Evolutionary conservation across 2,329 filamentous ascomycete genomes (phyloP), one percentile per base, ranked within the genome.

Genomic region (Stachybotrys chartarum): DNA sequence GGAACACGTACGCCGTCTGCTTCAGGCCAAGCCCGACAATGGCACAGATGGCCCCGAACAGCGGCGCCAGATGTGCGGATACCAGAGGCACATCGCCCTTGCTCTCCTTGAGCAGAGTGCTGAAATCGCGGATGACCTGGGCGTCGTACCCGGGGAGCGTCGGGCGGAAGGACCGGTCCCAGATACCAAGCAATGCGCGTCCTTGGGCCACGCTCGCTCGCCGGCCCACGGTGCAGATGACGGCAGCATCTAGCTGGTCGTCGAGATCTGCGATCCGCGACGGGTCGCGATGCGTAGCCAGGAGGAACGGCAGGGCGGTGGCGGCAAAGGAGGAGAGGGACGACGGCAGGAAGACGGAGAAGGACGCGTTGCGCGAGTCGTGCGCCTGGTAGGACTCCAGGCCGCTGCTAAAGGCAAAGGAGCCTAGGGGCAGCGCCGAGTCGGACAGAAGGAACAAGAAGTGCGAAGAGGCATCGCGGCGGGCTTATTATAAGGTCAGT

Each of bases 321-420:
- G 82, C 82, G 44, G 88, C 87, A 65, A 90, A 83, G 8, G 88
- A 87, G 7, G 82, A 79, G 6, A 93, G 72, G 3, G 88, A 91
- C 24, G 89, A 75, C 11, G 81, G 78, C 16, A 94, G 79, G 72
- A 94, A 94, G 50, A 75, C 71, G 48, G 81, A 67, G 70, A 91
- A 88, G 24, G 74, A 68, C 18, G 73, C 66, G 17, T 69, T 58
- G 46, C 68, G 69, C 6, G 60, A 55, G 61, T 77, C 77, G 74
- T 94, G 90, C 4, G 87, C 86, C 17, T 92, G 83, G 69, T 87
- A 93, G 46, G 89, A 93, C 73, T 94, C 90, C 16, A 94, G 80
- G 3, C 89, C 89, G 62, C 84, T 88, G 75, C 85, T 90, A 75
- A 93, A 94, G 64, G 90, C 90, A 72, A 94, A 94, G n/a, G 89